Conservation (phyloP, 2,329 filamentous ascomycete genomes). For the Aspergillus fumigatus region DNA sequence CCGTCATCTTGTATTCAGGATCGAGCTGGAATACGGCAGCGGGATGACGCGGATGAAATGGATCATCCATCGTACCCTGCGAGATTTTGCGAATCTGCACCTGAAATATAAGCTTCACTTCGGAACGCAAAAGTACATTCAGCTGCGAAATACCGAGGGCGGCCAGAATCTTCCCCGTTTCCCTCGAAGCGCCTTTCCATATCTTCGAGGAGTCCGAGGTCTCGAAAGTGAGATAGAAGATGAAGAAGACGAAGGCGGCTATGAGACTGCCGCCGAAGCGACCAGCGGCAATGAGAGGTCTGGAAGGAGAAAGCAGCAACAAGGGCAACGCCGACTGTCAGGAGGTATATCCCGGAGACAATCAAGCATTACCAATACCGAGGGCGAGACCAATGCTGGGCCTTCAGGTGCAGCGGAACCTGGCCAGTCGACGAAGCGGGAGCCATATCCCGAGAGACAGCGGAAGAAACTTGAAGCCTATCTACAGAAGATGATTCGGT, state of each 20-base stretch:
- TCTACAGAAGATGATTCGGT: slow-evolving; percentile 87
- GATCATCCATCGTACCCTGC: slow-evolving; percentile 80
- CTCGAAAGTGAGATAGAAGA: slow-evolving; percentile 78
- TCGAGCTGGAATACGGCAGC: slow-evolving; percentile 93
- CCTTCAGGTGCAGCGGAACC: slow-evolving; percentile 29
- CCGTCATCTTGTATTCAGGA: slow-evolving; percentile 79
- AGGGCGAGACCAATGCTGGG: slow-evolving; percentile 36
- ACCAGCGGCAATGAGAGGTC: slow-evolving; percentile 64
- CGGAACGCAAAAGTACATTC: slow-evolving; percentile 76
- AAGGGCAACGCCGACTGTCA: slow-evolving; percentile 46
- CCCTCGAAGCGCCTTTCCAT: slow-evolving; percentile 83
- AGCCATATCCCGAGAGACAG: slow-evolving; percentile 73
- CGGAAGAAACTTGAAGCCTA: slow-evolving; percentile 84
- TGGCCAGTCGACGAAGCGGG: slow-evolving; percentile 40
- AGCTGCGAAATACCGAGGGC: slow-evolving; percentile 62
- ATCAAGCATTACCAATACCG: slow-evolving; percentile 47
- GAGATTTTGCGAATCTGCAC: slow-evolving; percentile 89
- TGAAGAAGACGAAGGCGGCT: slow-evolving; percentile 48
- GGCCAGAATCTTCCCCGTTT: slow-evolving; percentile 83
- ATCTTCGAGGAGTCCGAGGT: slow-evolving; percentile 74
- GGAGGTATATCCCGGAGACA: slow-evolving; percentile 55
- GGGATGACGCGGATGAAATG: slow-evolving; percentile 95
- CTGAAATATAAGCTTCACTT: slow-evolving; percentile 86
- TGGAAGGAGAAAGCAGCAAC: slow-evolving; percentile 45
- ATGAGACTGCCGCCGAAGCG: slow-evolving; percentile 56